Evolutionary conservation across 2,329 filamentous ascomycete genomes (phyloP), one percentile per base, ranked within the genome.

Genomic region (Cladosporium velox): DNA sequence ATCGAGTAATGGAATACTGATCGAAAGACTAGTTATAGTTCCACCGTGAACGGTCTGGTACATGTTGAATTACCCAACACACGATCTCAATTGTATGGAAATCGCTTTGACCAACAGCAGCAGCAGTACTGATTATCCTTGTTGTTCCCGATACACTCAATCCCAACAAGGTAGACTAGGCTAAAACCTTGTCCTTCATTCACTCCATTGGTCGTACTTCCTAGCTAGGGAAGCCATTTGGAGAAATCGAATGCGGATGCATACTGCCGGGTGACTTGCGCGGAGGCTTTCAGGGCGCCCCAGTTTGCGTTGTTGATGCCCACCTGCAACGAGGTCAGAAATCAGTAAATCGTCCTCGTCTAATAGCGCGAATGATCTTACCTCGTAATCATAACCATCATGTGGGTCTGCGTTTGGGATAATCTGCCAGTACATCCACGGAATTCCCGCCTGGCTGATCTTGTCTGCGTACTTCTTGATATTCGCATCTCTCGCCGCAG

Each of bases 401-500:
- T 77, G 74, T 2, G 76, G 74, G 38, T 76, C 74, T 10, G 49
- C 64, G 55, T 77, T 78, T 0, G 75, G 75, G 1, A 78, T 59
- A 35, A 77, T 75, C 70, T 77, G 74, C 76, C 75, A 77, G 64
- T 78, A 77, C 44, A 77, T 71, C 74, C 72, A 76, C 1, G 75
- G 76, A 34, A 77, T 73, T 7, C 75, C 76, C 15, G 72, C 71
- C 4, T 68, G 67, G 26, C 69, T 68, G n/a, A 78, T 75, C 15
- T 59, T 66, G 4, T 65, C 67, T 3, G 75, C 75, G 72, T 73
- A 77, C 0, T 61, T 66, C 52, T 66, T 67, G 38, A 77, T 76
- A 32, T 76, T 75, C 21, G 38, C 30, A 34, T 76, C 73, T 11
- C 74, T 67, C 2, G 70, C 69, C 1, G 35, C 59, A 4, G 47